Conservation (phyloP, 2,329 filamentous ascomycete genomes). For the Xylariaceae sp. region DNA sequence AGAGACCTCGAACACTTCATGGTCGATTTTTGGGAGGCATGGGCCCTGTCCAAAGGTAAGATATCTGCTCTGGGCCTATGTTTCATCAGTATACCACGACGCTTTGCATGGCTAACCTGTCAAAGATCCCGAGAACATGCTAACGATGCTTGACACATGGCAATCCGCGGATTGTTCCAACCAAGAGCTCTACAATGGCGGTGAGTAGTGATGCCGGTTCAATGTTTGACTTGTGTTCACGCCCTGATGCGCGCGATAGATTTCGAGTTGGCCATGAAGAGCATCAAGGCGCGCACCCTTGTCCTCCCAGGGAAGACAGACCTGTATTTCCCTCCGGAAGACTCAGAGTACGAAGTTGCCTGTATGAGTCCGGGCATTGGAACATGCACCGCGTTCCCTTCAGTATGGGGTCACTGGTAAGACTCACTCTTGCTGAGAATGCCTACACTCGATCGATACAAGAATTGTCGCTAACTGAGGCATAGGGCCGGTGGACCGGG, state of each 20-base stretch:
- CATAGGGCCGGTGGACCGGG: slow-evolving; percentile 62
- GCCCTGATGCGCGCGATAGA: slow-evolving; percentile 30
- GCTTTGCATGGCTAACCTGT: background rate
- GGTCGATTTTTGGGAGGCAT: slow-evolving; percentile 68
- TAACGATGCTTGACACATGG: slow-evolving; percentile 75
- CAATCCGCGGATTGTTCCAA: slow-evolving; percentile 65
- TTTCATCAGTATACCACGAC: background rate
- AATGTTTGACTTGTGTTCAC: background rate
- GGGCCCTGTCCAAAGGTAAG: slow-evolving; percentile 61
- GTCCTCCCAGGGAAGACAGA: slow-evolving; percentile 70
- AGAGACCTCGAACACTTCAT: slow-evolving; percentile 69
- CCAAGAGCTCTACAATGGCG: slow-evolving; percentile 61
- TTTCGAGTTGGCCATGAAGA: slow-evolving; percentile 59
- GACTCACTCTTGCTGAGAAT: background rate
- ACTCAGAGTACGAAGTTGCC: slow-evolving; percentile 68
- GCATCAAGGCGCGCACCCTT: slow-evolving; percentile 66
- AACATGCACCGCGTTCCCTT: slow-evolving; percentile 36
- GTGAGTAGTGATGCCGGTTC: slow-evolving; percentile 2
- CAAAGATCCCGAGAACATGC: slow-evolving; percentile 65
- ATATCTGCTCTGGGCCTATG: background rate
- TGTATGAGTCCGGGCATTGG: slow-evolving; percentile 35
- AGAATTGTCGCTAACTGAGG: background rate
- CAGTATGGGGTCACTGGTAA: slow-evolving; percentile 41
- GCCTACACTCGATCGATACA: background rate
- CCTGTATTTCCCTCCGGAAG: slow-evolving; percentile 76